These are phyloP conservation scores for Skeletonema grethae DNA, from an alignment of 108 stramenopile species.

Conservation along the genomic window DNA sequence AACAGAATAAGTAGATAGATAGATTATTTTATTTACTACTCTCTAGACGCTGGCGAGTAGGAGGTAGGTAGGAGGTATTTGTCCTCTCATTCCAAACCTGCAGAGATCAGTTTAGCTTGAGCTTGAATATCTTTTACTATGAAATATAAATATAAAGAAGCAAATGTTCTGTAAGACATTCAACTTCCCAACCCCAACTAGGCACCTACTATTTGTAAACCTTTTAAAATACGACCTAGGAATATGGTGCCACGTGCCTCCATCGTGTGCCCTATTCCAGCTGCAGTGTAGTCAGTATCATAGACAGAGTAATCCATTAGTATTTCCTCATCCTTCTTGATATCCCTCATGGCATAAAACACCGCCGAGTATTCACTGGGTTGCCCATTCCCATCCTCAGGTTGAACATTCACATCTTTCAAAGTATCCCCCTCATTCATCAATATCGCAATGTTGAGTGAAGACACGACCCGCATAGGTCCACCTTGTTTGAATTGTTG, in stretches of 20 bases:
- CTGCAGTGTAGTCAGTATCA: neutral
- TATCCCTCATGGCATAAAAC: neutral
- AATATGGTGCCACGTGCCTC: too few species aligned
- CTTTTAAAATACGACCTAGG: too few species aligned
- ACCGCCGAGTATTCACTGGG: neutral
- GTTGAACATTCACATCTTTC: neutral
- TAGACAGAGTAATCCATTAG: neutral
- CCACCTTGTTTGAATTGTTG: neutral
- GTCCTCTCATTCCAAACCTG: too few species aligned
- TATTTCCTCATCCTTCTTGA: neutral
- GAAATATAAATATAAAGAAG: too few species aligned
- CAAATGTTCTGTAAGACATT: too few species aligned
- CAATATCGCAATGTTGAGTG: neutral
- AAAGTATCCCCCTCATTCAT: neutral
- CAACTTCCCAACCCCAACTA: too few species aligned
- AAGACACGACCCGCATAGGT: neutral
- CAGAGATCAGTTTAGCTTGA: too few species aligned
- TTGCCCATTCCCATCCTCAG: neutral
- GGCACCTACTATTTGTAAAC: neutral
- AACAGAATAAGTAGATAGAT: too few species aligned
- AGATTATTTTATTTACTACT: too few species aligned
- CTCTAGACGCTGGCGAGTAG: too few species aligned
- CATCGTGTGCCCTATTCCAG: neutral
- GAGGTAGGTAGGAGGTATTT: too few species aligned
- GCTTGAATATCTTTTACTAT: too few species aligned